Percentiles rank a stretch among this genome's conserved stretches.
phyloP scores from a whole-genome alignment of 768 basidiomycete genomes.

The Lentinula sp. region DNA sequence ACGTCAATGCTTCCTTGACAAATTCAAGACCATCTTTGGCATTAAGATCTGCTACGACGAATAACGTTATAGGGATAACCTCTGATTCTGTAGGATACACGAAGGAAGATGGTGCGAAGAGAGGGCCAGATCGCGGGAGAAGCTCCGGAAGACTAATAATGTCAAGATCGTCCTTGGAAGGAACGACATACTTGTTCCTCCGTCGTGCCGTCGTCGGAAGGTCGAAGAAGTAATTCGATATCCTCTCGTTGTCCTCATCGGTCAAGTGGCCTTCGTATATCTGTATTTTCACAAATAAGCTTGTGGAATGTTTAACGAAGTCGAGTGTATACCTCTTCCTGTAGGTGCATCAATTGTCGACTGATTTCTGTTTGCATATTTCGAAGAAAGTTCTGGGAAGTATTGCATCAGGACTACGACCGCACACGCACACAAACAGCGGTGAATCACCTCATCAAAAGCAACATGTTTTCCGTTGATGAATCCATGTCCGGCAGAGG shows the following conservation, averaged over 20 bases:
- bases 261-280: conserved; percentile 52
- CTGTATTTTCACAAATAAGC: conserved; percentile 23
- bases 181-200: conserved; percentile 74
- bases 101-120: conserved; percentile 37
- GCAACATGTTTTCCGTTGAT: conserved; percentile 82
- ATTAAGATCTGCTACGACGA: conserved; percentile 78
- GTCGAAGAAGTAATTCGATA: conserved; percentile 85
- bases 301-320: neutral
- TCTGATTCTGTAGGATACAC: conserved; percentile 47
- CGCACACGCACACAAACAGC: neutral
- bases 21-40: conserved; percentile 49
- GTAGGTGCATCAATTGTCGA: conserved; percentile 60
- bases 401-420: neutral
- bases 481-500: conserved; percentile 63
- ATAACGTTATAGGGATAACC: conserved; percentile 40
- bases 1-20: conserved; percentile 57
- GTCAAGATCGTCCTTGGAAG: conserved; percentile 39
- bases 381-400: conserved; percentile 55
- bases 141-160: conserved; percentile 53
- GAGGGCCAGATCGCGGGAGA: conserved; percentile 40
- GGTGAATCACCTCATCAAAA: conserved; percentile 55
- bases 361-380: conserved; percentile 54
- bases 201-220: conserved; percentile 64
- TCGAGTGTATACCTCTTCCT: conserved; percentile 49
- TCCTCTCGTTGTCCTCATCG: conserved; percentile 42